Evolutionary conservation across 1,284 basidiomycete genomes (phyloP).

Genomic region (Trichosporon asahii): DNA sequence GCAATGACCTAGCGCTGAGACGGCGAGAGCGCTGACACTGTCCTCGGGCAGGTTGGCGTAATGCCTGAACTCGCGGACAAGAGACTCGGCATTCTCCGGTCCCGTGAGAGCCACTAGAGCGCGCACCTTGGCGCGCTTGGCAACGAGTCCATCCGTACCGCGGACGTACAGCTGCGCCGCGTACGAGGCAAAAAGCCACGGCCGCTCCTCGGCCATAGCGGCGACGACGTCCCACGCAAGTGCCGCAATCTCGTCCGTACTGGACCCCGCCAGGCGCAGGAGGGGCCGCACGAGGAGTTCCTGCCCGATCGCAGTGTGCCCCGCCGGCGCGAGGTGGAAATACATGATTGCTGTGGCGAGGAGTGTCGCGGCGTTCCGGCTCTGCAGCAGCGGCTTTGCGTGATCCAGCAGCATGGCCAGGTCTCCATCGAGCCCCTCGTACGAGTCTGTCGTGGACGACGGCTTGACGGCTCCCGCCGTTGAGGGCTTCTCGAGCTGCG

Average conservation of each 20-base stretch:
- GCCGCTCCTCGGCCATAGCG: conserved; percentile 60
- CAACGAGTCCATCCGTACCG: conserved; percentile 61
- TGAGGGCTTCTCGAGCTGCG: conserved; percentile 73
- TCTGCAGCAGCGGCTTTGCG: conserved; percentile 72
- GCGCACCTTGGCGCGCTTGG: conserved; percentile 70
- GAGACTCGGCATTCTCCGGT: conserved; percentile 63
- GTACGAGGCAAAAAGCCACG: conserved; percentile 63
- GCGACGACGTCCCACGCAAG: conserved; percentile 69
- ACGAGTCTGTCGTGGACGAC: conserved; percentile 37
- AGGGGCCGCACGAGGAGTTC: conserved; percentile 42
- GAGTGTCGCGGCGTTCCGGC: conserved; percentile 79
- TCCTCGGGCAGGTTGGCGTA: conserved; percentile 72
- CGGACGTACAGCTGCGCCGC: conserved; percentile 67
- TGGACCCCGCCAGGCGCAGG: conserved; percentile 49
- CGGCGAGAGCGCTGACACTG: conserved; percentile 64
- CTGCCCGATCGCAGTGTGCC: conserved; percentile 38
- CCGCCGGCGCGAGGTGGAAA: conserved; percentile 66
- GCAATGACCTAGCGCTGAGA: conserved; percentile 72
- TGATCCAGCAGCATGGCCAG: conserved; percentile 71
- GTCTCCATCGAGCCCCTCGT: conserved; percentile 65
- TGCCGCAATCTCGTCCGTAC: conserved; percentile 62
- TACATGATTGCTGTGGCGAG: conserved; percentile 67
- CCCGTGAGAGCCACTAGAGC: conserved; percentile 65
- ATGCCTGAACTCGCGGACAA: conserved; percentile 79
- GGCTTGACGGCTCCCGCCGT: conserved; percentile 16